phyloP scores from a whole-genome alignment of 331 rosid species.

The Acacia pycnantha region DNA sequence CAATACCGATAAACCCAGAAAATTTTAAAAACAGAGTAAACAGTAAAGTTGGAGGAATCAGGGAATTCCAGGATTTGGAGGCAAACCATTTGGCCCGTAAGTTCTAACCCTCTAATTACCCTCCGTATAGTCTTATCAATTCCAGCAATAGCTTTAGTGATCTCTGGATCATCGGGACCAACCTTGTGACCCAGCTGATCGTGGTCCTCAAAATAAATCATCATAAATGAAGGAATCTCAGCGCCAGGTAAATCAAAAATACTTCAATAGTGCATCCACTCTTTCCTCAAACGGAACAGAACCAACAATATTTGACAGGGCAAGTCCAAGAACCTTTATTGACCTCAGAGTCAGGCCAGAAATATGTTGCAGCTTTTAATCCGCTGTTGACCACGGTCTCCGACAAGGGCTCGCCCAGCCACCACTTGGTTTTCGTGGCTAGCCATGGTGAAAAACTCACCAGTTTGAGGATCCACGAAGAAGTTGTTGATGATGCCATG shows the following conservation, averaged over 20 bases:
- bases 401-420: slow-evolving; percentile 96
- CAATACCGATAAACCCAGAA: slow-evolving; percentile 3
- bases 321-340: slow-evolving; percentile 83
- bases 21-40: neutral
- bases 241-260: slow-evolving; percentile 69
- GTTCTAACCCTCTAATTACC: slow-evolving; percentile 77
- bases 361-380: slow-evolving; percentile 70
- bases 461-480: slow-evolving; percentile 69
- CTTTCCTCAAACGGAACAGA: slow-evolving; percentile 84
- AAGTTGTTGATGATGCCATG: slow-evolving; percentile 87
- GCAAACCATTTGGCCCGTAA: slow-evolving; percentile 66
- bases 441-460: slow-evolving; percentile 61
- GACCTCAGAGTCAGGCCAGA: slow-evolving; percentile 99
- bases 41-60: neutral
- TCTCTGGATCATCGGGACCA: slow-evolving; percentile 88
- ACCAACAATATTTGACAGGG: slow-evolving; percentile 47
- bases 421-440: slow-evolving; percentile 93
- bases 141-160: slow-evolving; percentile 71
- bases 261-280: slow-evolving; percentile 58
- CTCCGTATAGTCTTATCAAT: slow-evolving; percentile 82
- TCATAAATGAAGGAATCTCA: slow-evolving; percentile 80
- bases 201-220: slow-evolving; percentile 93
- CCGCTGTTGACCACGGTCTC: slow-evolving; percentile 79
- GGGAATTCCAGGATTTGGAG: neutral
- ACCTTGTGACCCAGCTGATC: slow-evolving; percentile 91